Percentiles rank a stretch among this genome's conserved stretches.
phyloP scores from a whole-genome alignment of 1,139 yeast genomes.

The Sugiyamaella sp. region DNA sequence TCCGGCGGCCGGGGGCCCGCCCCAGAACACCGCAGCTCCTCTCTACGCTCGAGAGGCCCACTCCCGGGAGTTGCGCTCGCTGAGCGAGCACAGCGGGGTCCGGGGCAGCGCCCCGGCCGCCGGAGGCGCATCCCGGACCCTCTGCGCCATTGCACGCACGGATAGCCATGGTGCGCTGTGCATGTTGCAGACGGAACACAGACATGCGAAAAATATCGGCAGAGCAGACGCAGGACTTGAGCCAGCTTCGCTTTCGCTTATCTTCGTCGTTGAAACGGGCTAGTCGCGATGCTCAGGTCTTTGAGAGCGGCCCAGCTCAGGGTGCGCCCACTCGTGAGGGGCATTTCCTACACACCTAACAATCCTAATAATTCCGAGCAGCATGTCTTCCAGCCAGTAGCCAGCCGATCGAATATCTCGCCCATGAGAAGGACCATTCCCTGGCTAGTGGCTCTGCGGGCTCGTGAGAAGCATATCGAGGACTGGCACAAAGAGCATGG shows the following conservation, averaged over 20 bases:
- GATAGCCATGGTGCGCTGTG: too few relatives aligned
- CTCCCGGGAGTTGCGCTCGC: too few relatives aligned
- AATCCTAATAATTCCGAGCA: constrained; percentile 19
- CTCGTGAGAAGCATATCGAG: constrained; percentile 66
- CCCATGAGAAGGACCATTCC: constrained; percentile 53
- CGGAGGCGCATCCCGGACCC: too few relatives aligned
- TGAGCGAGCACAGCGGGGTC: neutral
- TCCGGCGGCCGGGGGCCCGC: constrained; percentile 1
- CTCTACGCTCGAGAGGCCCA: neutral
- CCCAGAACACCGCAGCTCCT: neutral
- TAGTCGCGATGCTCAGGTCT: neutral
- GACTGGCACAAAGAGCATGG: constrained; percentile 51
- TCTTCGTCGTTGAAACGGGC: neutral
- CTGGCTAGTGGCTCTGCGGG: constrained; percentile 83
- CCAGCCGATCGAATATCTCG: constrained; percentile 38
- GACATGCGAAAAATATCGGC: too few relatives aligned
- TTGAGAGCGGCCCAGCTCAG: constrained; percentile 3
- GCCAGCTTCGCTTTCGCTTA: too few relatives aligned
- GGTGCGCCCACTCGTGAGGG: neutral
- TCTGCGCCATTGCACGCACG: neutral
- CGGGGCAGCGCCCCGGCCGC: constrained; percentile 3
- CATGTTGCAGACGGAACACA: too few relatives aligned
- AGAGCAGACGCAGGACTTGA: too few relatives aligned
- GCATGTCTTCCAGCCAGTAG: constrained; percentile 43
- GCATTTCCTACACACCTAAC: constrained; percentile 18